Evolutionary conservation across 352 stramenopile genomes (phyloP).

Genomic region (Phytophthora niederhauseri): DNA sequence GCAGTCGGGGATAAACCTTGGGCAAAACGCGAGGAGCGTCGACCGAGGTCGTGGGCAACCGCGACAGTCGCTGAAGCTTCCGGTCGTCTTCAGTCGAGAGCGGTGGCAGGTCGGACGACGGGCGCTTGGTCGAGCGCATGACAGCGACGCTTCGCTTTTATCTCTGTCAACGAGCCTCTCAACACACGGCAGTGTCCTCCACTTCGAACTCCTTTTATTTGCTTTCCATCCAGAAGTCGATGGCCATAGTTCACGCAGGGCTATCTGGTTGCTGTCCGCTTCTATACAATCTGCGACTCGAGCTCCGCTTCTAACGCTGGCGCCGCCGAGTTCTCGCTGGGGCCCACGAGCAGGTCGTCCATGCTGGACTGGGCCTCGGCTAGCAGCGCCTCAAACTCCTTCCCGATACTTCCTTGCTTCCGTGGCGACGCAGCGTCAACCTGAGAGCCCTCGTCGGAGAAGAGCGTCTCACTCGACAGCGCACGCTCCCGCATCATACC

Average conservation of each 20-base stretch:
- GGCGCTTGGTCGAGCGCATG: constrained; percentile 21
- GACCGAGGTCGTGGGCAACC: background rate
- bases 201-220: constrained; percentile 35
- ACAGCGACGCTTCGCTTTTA: constrained; percentile 21
- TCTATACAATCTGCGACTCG: constrained; percentile 43
- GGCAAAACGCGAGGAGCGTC: constrained; percentile 19
- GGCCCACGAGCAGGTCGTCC: constrained; percentile 49
- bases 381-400: constrained; percentile 75
- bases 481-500: constrained; percentile 30
- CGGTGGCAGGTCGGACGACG: constrained; percentile 19
- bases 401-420: constrained; percentile 52
- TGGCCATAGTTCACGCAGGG: constrained; percentile 25
- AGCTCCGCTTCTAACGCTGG: constrained; percentile 32
- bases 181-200: background rate
- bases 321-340: constrained; percentile 10
- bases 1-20: constrained; percentile 42
- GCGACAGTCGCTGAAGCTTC: constrained; percentile 10
- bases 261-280: constrained; percentile 20
- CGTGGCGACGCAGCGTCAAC: constrained; percentile 24
- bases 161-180: background rate
- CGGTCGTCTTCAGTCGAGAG: constrained; percentile 16
- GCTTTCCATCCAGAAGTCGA: constrained; percentile 18
- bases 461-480: constrained; percentile 47
- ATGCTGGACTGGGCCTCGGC: constrained; percentile 78
- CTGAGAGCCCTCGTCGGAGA: constrained; percentile 53